Base-by-base conservation (phyloP, 345 rosid genomes). In the Populus tremula region DNA sequence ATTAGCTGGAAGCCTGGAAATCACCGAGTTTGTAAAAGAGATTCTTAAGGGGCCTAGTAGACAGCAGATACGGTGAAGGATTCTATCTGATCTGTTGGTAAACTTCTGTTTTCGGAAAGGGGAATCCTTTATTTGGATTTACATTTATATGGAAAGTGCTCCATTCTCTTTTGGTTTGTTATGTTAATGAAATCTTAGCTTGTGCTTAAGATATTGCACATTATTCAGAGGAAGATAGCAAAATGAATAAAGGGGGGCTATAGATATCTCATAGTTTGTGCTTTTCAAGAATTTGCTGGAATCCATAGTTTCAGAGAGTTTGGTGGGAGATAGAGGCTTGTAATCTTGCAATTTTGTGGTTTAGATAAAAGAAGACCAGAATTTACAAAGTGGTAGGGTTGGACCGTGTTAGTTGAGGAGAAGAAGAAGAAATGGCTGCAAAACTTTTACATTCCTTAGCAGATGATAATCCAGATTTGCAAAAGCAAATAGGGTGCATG, bases 401-500 rank as follows among this genome's bases (percentile, higher is more conserved):
- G 23, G 59, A 50, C 74, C 68, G 18, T 36, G 16, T 62, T 43
- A 53, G 54, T 54, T 43, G 73, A 67, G 29, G 38, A 23, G 75
- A 69, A 69, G 69, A 43, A 21, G 73, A 6, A 61, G 81, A 82
- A 65, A 95, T 95, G 99, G 99, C 99, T 72, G 92, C 99, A 61
- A 95, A 95, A 84, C 93, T 95, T 80, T 84, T 95, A 70, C 96
- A 93, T 87, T 89, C 97, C 35, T 85, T 95, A 74, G 94, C 98
- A 36, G 99, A 93, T 86, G 99, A 93, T 67, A 93, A 89, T 84
- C 89, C 96, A 74, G 97, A 92, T 87, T 88, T 95, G 84, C 91
- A 91, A 88, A 95, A 90, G 88, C 94, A 95, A 86, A 92, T 93
- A 14, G 99, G 99, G 50, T 95, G 99, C 86, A 95, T 95, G 98